Base-by-base conservation (phyloP, 176 grass and related monocot genomes). In the Chloris gayana region DNA sequence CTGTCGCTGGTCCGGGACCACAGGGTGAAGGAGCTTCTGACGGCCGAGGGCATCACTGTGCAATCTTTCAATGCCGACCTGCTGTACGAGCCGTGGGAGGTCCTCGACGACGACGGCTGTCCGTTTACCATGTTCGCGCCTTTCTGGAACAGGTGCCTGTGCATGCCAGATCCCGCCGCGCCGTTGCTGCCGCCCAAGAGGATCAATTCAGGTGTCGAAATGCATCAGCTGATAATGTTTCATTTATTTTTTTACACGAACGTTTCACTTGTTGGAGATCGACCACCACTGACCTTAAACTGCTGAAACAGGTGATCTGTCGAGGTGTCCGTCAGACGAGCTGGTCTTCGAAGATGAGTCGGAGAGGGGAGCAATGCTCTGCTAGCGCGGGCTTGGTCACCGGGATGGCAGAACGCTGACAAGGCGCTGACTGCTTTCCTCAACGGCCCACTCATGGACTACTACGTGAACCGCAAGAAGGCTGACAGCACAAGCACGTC, bases 81-180 rank as follows among this genome's bases (percentile, higher is more conserved):
- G 70, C 90, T 99, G 32, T 99, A 99, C 54, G 96, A 99, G 73
- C 96, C 96, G 54, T 99, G 96, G 96, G 90, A 99, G 79, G 92
- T 99, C 71, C 86, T 95, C 45, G 92, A 99, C 73, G 96, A 91
- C 41, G 76, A 93, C 70, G 88, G 84, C 32, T 66, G 82, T 27
- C 86, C 96, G n/a, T 99, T 99, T 81, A 88, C 84, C 78, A 99
- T 94, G 84, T 99, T 99, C 86, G 87, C 82, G 29, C 79, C 96
- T 31, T 99, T 99, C 82, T 99, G 96, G 96, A 93, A 95, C 78
- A 84, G 80, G 72, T 99, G 93, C 85, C 86, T 99, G 47, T 93
- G 84, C 82, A 95, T 99, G 90, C 90, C 84, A 0, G 96, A 99
- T 56, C 96, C 96, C 4, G 82, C 86, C 0, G 88, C 96, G 14